phyloP scores from a whole-genome alignment of 2,329 filamentous ascomycete species.

The Phyllosticta ampelicida region DNA sequence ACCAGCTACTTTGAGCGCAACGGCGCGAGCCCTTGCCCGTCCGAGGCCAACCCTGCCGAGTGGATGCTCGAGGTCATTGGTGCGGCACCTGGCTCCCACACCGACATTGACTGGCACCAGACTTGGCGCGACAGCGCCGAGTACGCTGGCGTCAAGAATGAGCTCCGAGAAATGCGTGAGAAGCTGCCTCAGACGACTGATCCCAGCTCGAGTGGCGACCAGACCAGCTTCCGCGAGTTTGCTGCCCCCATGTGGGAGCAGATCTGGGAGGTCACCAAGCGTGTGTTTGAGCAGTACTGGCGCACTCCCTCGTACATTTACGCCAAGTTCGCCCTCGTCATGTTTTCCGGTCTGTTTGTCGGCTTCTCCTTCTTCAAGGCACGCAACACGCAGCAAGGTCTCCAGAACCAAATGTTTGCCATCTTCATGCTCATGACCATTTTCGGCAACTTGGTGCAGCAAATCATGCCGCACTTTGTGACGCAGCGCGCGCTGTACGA shows the following conservation, averaged over 20 bases:
- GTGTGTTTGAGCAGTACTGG: constrained; percentile 89
- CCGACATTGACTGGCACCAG: constrained; percentile 41
- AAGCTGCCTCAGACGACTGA: constrained; percentile 28
- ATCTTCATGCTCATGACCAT: constrained; percentile 68
- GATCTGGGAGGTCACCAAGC: constrained; percentile 54
- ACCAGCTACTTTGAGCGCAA: constrained; percentile 65
- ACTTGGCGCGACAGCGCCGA: constrained; percentile 40
- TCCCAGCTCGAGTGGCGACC: constrained; percentile 31
- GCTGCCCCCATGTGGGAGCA: constrained; percentile 64
- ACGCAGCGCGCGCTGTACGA: constrained; percentile 68
- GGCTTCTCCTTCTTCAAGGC: constrained; percentile 66
- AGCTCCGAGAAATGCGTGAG: constrained; percentile 36
- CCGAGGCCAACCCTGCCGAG: constrained; percentile 67
- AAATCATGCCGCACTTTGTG: constrained; percentile 72
- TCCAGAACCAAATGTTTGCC: constrained; percentile 72
- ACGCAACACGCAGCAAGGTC: constrained; percentile 57
- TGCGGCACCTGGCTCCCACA: constrained; percentile 39
- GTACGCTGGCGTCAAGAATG: constrained; percentile 32
- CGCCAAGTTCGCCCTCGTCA: constrained; percentile 61
- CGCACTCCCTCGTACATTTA: constrained; percentile 83
- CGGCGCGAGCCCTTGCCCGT: constrained; percentile 53
- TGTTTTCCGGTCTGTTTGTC: constrained; percentile 58
- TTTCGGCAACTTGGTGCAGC: constrained; percentile 63
- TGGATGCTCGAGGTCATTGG: constrained; percentile 58
- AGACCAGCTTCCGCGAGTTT: constrained; percentile 61